Evolutionary conservation across 768 basidiomycete genomes (phyloP).

Genomic region (Trametes cubensis): DNA sequence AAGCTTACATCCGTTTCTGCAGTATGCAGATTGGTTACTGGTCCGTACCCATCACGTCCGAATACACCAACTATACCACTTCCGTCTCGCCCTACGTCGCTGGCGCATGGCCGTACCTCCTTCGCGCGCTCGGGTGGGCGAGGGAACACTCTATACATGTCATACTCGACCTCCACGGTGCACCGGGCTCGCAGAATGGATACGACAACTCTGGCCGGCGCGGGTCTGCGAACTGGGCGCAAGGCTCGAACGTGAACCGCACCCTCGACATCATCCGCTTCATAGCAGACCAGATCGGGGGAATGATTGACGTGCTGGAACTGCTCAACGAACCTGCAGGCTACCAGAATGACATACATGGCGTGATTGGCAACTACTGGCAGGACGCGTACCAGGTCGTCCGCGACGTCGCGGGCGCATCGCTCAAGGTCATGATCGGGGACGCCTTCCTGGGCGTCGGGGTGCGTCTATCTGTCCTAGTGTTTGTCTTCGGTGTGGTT

Average conservation of each 20-base stretch:
- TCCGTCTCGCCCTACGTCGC: slow-evolving; percentile 56
- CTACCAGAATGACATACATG: slow-evolving; percentile 47
- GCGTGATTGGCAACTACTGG: slow-evolving; percentile 58
- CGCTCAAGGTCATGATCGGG: slow-evolving; percentile 68
- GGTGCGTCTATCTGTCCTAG: slow-evolving; percentile 34
- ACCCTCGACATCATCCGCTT: slow-evolving; percentile 63
- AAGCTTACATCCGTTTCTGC: background rate
- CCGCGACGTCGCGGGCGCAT: slow-evolving; percentile 47
- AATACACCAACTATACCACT: slow-evolving; percentile 49
- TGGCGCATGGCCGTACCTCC: slow-evolving; percentile 71
- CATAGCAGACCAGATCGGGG: slow-evolving; percentile 55
- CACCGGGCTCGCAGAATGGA: slow-evolving; percentile 61
- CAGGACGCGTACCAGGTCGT: slow-evolving; percentile 61
- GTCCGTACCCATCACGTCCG: slow-evolving; percentile 69
- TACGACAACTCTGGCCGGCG: slow-evolving; percentile 79
- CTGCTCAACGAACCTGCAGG: slow-evolving; percentile 72
- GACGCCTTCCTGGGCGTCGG: slow-evolving; percentile 69
- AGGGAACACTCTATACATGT: slow-evolving; percentile 61
- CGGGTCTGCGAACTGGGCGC: slow-evolving; percentile 56
- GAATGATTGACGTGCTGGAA: slow-evolving; percentile 64
- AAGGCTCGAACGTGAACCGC: slow-evolving; percentile 44
- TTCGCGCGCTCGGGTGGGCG: slow-evolving; percentile 67
- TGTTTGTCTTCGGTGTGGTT: background rate
- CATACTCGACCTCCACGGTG: slow-evolving; percentile 78
- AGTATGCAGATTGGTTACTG: slow-evolving; percentile 78